A percentile compares a stretch with the other conserved stretches of the same genome.
phyloP scores from a whole-genome alignment of 2,329 filamentous ascomycete genomes.

The Scedosporium boydii region DNA sequence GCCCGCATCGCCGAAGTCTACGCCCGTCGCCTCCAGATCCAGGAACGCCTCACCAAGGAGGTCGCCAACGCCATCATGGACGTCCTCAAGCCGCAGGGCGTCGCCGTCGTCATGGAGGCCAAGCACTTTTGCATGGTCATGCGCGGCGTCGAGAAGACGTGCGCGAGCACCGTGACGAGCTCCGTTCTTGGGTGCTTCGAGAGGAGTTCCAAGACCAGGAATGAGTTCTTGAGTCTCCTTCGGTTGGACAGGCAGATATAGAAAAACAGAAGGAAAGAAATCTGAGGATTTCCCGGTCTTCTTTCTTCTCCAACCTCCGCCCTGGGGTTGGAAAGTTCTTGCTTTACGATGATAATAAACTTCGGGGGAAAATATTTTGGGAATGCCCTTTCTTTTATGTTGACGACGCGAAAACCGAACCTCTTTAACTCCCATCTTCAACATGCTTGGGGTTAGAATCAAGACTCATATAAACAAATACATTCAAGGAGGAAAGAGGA shows the following conservation, averaged over 20 bases:
- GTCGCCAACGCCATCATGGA: constrained; percentile 91
- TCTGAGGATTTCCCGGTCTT: neutral
- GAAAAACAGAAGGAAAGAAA: no score
- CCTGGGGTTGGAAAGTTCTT: no score
- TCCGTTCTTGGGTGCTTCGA: constrained; percentile 97
- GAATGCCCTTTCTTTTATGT: neutral
- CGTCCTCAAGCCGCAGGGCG: constrained; percentile 84
- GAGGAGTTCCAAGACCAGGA: constrained; percentile 82
- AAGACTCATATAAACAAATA: neutral
- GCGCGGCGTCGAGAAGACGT: constrained; percentile 93
- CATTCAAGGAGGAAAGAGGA: neutral
- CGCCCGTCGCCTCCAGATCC: constrained; percentile 82
- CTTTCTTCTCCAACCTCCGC: neutral
- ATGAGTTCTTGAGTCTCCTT: constrained; percentile 84
- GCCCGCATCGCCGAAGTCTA: constrained; percentile 97
- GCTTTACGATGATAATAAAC: no score
- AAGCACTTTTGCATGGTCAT: constrained; percentile 98
- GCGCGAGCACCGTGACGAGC: constrained; percentile 81
- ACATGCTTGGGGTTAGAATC: neutral
- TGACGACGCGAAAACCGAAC: neutral
- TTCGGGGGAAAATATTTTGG: neutral
- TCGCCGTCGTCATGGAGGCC: constrained; percentile 95
- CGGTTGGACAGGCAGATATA: constrained; percentile 39
- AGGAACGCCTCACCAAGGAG: constrained; percentile 92
- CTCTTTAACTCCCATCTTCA: neutral